These are phyloP conservation scores for Nitzschia sp. DNA, from an alignment of 108 stramenopile genomes.

Conservation along the genomic window DNA sequence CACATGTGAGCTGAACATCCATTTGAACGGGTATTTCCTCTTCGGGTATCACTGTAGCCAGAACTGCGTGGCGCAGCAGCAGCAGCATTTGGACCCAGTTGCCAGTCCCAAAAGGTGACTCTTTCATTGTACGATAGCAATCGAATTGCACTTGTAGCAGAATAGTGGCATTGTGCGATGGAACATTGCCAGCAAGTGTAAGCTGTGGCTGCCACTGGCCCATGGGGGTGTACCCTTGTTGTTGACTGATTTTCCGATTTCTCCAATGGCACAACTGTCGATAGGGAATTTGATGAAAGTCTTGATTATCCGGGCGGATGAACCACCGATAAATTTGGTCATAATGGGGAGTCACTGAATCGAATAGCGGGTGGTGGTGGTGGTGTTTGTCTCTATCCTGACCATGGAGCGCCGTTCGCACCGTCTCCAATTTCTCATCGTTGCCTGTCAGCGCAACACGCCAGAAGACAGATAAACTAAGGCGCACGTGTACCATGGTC, in stretches of 20 bases:
- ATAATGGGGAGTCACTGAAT: too few species aligned
- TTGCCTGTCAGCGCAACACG: too few species aligned
- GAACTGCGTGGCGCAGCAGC: not conserved
- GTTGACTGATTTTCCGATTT: not conserved
- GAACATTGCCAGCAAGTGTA: not conserved
- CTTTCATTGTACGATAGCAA: not conserved
- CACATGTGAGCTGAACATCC: not conserved
- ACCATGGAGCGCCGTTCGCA: too few species aligned
- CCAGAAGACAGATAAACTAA: too few species aligned
- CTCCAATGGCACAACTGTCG: not conserved
- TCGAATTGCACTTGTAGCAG: not conserved
- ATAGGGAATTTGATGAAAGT: too few species aligned
- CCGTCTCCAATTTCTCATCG: too few species aligned
- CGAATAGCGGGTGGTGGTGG: too few species aligned
- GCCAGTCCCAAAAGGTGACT: conserved; percentile 4
- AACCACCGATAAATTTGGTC: too few species aligned
- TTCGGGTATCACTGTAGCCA: too few species aligned
- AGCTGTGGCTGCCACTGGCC: not conserved
- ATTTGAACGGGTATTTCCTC: not conserved
- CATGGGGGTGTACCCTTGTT: not conserved
- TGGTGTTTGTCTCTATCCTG: too few species aligned
- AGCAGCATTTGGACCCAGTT: conserved; percentile 14
- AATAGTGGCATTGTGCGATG: not conserved
- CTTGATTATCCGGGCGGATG: too few species aligned
- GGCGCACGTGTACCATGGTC: too few species aligned